These are phyloP conservation scores for Tricholoma flavovirens DNA, from an alignment of 768 basidiomycete species.

Conservation along the genomic window DNA sequence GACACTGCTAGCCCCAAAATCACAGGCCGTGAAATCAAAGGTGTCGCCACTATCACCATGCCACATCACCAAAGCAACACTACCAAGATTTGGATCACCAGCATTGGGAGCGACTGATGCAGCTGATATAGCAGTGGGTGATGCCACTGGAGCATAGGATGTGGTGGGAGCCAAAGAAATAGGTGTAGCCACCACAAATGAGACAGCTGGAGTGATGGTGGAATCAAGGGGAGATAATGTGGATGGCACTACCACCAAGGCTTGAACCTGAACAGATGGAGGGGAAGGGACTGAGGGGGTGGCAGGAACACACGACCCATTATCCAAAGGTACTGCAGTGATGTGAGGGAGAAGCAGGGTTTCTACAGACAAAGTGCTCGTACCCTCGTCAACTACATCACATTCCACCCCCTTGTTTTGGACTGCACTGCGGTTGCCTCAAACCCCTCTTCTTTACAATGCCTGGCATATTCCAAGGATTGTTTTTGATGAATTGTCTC, in stretches of 20 bases:
- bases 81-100: neutral
- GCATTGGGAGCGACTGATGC: neutral
- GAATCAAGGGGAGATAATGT: neutral
- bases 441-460: neutral
- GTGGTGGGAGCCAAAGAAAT: neutral
- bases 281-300: neutral
- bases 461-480: too few species aligned
- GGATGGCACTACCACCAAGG: neutral
- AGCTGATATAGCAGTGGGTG: neutral
- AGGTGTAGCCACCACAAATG: neutral
- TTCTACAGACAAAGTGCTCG: neutral
- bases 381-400: neutral
- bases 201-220: neutral
- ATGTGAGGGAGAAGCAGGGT: neutral
- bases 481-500: neutral
- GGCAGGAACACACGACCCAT: neutral
- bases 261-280: neutral
- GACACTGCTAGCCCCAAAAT: neutral
- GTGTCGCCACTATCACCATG: neutral
- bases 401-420: neutral
- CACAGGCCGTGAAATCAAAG: neutral
- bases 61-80: neutral
- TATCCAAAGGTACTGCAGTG: neutral
- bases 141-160: neutral
- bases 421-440: neutral